Base-by-base conservation (phyloP, 2,329 filamentous ascomycete species). In the Nothomitra cinnamomea region DNA sequence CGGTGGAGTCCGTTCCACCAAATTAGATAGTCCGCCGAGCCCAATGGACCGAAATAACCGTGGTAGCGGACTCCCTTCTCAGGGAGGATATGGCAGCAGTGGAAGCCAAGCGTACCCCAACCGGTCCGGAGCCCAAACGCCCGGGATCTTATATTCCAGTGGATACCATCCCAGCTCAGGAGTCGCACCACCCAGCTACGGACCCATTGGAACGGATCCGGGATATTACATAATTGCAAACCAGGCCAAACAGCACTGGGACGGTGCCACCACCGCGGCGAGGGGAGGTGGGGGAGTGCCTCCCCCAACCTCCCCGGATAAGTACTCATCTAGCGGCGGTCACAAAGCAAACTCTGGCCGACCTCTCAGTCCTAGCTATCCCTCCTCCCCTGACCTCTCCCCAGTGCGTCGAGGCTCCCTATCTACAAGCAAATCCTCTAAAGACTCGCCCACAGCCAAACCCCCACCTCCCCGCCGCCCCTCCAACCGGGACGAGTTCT, bases 401-500 rank as follows among this genome's bases (percentile, higher is more conserved):
- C 25, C 45, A n/a, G 7, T 24, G 12, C 45, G 32, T 32, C 45
- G 24, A 32, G 22, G 32, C 8, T 19, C 45, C n/a, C 8, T 8
- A 24, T 19, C 45, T 17, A 32, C 19, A n/a, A 35, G 22, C 5
- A 32, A 32, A 32, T 32, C 19, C 45, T 28, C 45, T 19, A 35
- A 28, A 21, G 17, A 5, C 45, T 19, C 19, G n/a, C 22, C 24
- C 22, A 49, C 24, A 49, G 45, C n/a, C 4, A 32, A 32, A 32
- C 28, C 28, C 28, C 28, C 28, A 32, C 28, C 28, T 10, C 28
- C 28, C 28, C 47, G 47, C 10, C 52, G 52, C 22, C 52, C 38
- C n/a, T 25, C 17, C 2, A 89, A 89, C 69, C 77, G 87, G 56
- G 87, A 94, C 71, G 87, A 92, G 67, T 94, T 94, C 67, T 87